Evolutionary conservation across 495 filamentous ascomycete species (phyloP).

Genomic region (Neurospora sp.): DNA sequence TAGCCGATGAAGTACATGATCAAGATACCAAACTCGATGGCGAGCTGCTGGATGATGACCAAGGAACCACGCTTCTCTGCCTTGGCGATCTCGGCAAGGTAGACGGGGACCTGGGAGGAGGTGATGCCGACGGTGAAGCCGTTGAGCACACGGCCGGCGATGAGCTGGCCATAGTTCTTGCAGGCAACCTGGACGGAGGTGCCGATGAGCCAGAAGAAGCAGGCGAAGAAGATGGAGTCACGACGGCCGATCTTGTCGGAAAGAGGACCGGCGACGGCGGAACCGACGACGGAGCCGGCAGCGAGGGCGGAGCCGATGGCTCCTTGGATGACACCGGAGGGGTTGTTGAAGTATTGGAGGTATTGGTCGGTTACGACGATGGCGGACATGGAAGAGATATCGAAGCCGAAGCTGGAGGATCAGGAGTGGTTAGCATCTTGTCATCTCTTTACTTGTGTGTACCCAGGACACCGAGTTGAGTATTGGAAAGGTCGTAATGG

Average conservation of each 20-base stretch:
- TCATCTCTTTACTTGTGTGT: background rate
- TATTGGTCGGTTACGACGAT: conserved; percentile 64
- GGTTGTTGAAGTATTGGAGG: conserved; percentile 54
- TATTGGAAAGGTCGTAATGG: background rate
- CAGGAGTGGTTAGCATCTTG: background rate
- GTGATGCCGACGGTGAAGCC: conserved; percentile 67
- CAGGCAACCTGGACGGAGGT: conserved; percentile 56
- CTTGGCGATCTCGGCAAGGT: conserved; percentile 63
- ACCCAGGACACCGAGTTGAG: background rate
- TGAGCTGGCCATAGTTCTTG: conserved; percentile 50
- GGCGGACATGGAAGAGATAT: conserved; percentile 62
- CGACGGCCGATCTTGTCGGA: conserved; percentile 59
- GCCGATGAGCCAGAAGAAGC: conserved; percentile 60
- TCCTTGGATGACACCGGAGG: conserved; percentile 53
- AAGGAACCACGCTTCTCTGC: conserved; percentile 58
- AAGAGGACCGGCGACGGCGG: conserved; percentile 51
- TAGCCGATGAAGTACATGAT: conserved; percentile 37
- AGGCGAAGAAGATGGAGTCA: conserved; percentile 54
- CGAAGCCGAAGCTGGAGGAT: conserved; percentile 45
- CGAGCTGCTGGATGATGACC: conserved; percentile 65
- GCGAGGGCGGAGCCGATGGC: conserved; percentile 57
- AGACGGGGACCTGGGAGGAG: conserved; percentile 73
- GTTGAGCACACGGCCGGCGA: conserved; percentile 62
- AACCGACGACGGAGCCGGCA: conserved; percentile 56
- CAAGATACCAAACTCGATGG: conserved; percentile 61